Evolutionary conservation across 768 basidiomycete genomes (phyloP), one percentile per base, ranked within the genome.

Genomic region (Chalciporus chontae): DNA sequence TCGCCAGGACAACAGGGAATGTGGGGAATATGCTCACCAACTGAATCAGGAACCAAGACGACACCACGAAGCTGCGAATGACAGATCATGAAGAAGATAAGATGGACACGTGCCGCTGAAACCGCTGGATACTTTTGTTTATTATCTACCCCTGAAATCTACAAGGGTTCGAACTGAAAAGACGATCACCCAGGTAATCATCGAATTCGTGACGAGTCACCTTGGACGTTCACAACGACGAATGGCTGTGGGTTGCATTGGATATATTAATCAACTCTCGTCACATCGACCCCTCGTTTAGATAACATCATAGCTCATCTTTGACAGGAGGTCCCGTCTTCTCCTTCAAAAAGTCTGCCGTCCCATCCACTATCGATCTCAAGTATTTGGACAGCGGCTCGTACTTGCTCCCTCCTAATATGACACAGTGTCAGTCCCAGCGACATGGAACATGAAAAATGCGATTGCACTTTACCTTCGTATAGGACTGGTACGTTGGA

Each of bases 361-460:
- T 79, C 45, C 87, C 87, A 51, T 87, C 83, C 15, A 87, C 60
- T 31, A 90, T 73, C 0, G 83, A 80, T 56, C 80, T 83, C 64
- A 87, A 84, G 72, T 85, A 89, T 58, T 83, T 81, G 52, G 77
- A 77, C 36, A 95, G 71, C 3, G 85, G 76, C 45, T 91, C 87
- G 54, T 81, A 77, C 70, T 94, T 94, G 60, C 75, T 77, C 31
- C 75, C 66, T 37, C 90, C 91, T 87, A 21, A 58, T 7, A 34
- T n/a, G 21, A 13, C 39, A 36, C 10, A 37, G 23, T 43, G 14
- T 53, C 17, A 52, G 21, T 43, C 46, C 18, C 37, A 7, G 18
- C 34, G 3, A 36, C 14, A 46, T 18, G 21, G n/a, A n/a, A n/a
- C n/a, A n/a, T n/a, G n/a, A n/a, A 38, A 13, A 27, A 34, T 24